Evolutionary conservation across 495 filamentous ascomycete species (phyloP).

Genomic region (Penicillium lividum): DNA sequence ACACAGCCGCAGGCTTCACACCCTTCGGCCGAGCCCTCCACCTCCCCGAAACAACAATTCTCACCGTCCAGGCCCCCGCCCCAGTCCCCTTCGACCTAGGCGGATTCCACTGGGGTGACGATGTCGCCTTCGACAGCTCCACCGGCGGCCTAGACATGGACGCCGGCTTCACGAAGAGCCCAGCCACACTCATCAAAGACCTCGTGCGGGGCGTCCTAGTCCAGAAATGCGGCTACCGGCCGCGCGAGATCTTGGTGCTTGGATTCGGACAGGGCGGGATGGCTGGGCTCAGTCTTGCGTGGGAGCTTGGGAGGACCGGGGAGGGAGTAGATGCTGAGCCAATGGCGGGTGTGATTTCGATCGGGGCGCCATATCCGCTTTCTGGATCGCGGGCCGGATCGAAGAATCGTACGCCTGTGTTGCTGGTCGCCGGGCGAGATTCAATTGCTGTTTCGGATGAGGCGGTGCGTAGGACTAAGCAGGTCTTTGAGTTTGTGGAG

Average conservation of each 20-base stretch:
- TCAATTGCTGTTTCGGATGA: slow-evolving; percentile 62
- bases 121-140: slow-evolving; percentile 64
- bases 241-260: slow-evolving; percentile 70
- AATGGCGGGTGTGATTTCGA: slow-evolving; percentile 66
- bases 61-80: slow-evolving; percentile 74
- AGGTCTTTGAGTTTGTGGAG: slow-evolving; percentile 70
- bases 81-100: slow-evolving; percentile 71
- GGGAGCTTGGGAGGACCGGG: slow-evolving; percentile 28
- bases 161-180: slow-evolving; percentile 66
- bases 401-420: slow-evolving; percentile 67
- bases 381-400: slow-evolving; percentile 40
- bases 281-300: slow-evolving; percentile 62
- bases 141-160: slow-evolving; percentile 74
- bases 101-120: slow-evolving; percentile 94
- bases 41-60: slow-evolving; percentile 75
- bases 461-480: slow-evolving; percentile 61
- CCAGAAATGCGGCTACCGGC: slow-evolving; percentile 67
- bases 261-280: slow-evolving; percentile 91
- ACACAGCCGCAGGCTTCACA: slow-evolving; percentile 68
- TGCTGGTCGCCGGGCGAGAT: slow-evolving; percentile 68
- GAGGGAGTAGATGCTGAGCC: slow-evolving; percentile 31
- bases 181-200: slow-evolving; percentile 50
- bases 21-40: slow-evolving; percentile 69
- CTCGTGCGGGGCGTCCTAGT: slow-evolving; percentile 64
- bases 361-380: slow-evolving; percentile 71